These are phyloP conservation scores for Exophiala mesophila DNA, from an alignment of 2,329 filamentous ascomycete genomes.

Conservation along the genomic window DNA sequence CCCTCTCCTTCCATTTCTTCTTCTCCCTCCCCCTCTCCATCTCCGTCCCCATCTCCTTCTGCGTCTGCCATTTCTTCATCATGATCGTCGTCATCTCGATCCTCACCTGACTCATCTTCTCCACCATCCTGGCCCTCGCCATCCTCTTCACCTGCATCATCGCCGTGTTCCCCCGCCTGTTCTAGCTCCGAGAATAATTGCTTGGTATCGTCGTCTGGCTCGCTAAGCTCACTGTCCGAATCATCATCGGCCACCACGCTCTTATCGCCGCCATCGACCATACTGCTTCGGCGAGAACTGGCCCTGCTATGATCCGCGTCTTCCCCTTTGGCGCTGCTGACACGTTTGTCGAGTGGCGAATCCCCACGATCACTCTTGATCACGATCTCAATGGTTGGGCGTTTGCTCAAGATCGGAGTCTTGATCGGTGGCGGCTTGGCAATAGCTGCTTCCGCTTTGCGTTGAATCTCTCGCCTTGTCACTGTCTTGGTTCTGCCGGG, in stretches of 20 bases:
- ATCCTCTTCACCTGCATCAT: slow-evolving; percentile 31
- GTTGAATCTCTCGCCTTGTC: slow-evolving; percentile 55
- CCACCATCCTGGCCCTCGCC: slow-evolving; percentile 27
- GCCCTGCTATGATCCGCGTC: slow-evolving; percentile 38
- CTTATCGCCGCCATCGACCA: slow-evolving; percentile 62
- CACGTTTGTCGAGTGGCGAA: slow-evolving; percentile 48
- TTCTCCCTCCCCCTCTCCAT: background rate
- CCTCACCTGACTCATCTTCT: slow-evolving; percentile 25
- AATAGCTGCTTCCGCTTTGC: slow-evolving; percentile 54
- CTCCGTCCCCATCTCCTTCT: slow-evolving; percentile 2
- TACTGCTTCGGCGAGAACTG: slow-evolving; percentile 55
- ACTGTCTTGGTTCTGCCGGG: slow-evolving; percentile 52
- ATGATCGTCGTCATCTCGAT: slow-evolving; percentile 28
- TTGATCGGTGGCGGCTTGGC: slow-evolving; percentile 36
- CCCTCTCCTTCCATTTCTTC: background rate
- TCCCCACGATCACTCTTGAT: slow-evolving; percentile 7
- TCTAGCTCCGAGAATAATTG: slow-evolving; percentile 16
- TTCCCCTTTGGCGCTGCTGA: slow-evolving; percentile 40
- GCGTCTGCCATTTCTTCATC: slow-evolving; percentile 10
- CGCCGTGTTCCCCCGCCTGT: slow-evolving; percentile 49
- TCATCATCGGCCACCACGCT: slow-evolving; percentile 52
- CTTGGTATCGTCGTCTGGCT: slow-evolving; percentile 39
- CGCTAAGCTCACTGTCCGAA: slow-evolving; percentile 21
- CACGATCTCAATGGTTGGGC: slow-evolving; percentile 13
- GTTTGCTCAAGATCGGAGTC: slow-evolving; percentile 27